Evolutionary conservation across 164 flowering plant species (phyloP).

Genomic region (Magnolia officinalis): DNA sequence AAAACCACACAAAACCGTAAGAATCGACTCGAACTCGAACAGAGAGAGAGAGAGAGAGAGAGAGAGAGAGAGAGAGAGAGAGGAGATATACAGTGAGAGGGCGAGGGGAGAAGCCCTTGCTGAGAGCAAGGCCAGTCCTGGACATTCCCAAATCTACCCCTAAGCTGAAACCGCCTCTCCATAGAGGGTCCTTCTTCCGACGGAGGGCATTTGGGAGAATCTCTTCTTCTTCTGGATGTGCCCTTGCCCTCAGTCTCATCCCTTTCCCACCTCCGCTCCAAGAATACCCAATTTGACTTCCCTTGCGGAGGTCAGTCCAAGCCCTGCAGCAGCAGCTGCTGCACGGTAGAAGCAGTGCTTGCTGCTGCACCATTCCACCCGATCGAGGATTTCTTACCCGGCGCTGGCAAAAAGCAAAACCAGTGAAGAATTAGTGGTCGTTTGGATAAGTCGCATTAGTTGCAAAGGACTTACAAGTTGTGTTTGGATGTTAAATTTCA

Average conservation of each 20-base stretch:
- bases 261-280: neutral
- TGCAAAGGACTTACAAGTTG: too few relatives aligned
- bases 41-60: too few relatives aligned
- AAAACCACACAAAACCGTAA: constrained; percentile 3
- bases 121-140: constrained; percentile 84
- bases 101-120: constrained; percentile 79
- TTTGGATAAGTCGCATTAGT: too few relatives aligned
- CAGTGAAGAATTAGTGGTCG: too few relatives aligned
- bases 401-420: neutral
- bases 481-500: too few relatives aligned
- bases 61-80: neutral
- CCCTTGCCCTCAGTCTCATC: neutral
- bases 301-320: neutral
- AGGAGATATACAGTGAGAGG: constrained; percentile 60
- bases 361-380: neutral
- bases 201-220: constrained; percentile 74
- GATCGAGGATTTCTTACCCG: neutral
- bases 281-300: neutral
- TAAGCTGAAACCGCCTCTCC: constrained; percentile 78
- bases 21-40: neutral
- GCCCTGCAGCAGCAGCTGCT: neutral
- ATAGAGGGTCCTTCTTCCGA: constrained; percentile 45
- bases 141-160: constrained; percentile 81
- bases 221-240: constrained; percentile 13
- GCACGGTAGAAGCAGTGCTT: neutral